Evolutionary conservation across 2,329 filamentous ascomycete species (phyloP).

Genomic region (Knoxdaviesia proteae): DNA sequence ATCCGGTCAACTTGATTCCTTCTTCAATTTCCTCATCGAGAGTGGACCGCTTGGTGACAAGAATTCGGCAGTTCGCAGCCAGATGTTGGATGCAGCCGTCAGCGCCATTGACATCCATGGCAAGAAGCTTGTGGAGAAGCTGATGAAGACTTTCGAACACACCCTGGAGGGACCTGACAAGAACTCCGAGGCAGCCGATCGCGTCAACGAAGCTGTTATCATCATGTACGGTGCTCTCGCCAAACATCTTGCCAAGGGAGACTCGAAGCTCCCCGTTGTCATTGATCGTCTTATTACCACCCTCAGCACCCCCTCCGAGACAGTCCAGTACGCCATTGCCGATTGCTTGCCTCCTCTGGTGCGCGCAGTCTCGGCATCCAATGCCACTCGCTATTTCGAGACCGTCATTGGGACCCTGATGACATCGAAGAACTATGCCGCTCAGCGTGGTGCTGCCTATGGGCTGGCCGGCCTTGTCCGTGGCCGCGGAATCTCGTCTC

Average conservation of each 20-base stretch:
- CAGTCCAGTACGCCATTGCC: slow-evolving; percentile 88
- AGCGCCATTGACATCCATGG: slow-evolving; percentile 64
- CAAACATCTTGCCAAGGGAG: slow-evolving; percentile 66
- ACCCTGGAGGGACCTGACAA: slow-evolving; percentile 74
- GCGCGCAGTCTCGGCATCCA: slow-evolving; percentile 48
- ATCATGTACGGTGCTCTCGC: slow-evolving; percentile 92
- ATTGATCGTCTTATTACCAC: slow-evolving; percentile 72
- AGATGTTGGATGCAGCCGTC: slow-evolving; percentile 84
- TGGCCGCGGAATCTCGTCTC: slow-evolving; percentile 63
- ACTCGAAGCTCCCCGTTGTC: slow-evolving; percentile 70
- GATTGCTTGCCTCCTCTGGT: slow-evolving; percentile 88
- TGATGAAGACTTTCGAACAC: slow-evolving; percentile 83
- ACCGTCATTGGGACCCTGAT: slow-evolving; percentile 67
- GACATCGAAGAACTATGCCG: slow-evolving; percentile 77
- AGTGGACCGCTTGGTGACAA: slow-evolving; percentile 72
- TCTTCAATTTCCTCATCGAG: slow-evolving; percentile 72
- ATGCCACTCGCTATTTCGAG: slow-evolving; percentile 61
- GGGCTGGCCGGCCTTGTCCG: slow-evolving; percentile 77
- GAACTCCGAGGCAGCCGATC: slow-evolving; percentile 61
- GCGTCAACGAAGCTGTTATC: slow-evolving; percentile 90
- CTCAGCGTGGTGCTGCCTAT: slow-evolving; percentile 80
- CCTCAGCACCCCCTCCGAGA: slow-evolving; percentile 83
- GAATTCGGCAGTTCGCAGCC: slow-evolving; percentile 53
- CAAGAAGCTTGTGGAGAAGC: slow-evolving; percentile 58
- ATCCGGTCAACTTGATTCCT: slow-evolving; percentile 47